Evolutionary conservation across 202 grass and related monocot species (phyloP).

Genomic region (Hordeum pubiflorum): DNA sequence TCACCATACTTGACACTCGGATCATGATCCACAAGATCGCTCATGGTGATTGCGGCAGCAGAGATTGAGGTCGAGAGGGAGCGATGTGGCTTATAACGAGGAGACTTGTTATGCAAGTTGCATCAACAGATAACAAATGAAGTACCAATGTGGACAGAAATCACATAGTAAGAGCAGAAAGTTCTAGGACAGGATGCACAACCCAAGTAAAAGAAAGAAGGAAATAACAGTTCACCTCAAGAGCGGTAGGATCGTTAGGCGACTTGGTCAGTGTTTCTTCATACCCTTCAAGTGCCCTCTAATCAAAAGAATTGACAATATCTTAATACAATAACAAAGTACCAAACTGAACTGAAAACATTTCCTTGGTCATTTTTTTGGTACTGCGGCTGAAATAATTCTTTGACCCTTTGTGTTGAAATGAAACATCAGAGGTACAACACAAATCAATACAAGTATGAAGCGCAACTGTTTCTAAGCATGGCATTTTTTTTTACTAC

Average conservation of each 20-base stretch:
- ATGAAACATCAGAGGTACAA: slow-evolving; percentile 3
- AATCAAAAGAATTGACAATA: slow-evolving; percentile 24
- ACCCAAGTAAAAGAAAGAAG: neutral
- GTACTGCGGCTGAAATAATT: neutral
- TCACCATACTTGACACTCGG: no score
- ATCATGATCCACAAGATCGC: no score
- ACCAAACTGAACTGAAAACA: neutral
- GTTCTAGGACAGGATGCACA: neutral
- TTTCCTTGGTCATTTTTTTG: neutral
- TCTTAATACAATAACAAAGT: slow-evolving; percentile 18
- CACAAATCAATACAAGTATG: neutral
- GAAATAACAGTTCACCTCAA: slow-evolving; percentile 56
- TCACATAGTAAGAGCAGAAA: neutral
- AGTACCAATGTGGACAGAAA: neutral
- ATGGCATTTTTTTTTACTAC: neutral
- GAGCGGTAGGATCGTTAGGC: slow-evolving; percentile 60
- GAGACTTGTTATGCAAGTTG: neutral
- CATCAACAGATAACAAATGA: neutral
- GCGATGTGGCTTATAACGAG: neutral
- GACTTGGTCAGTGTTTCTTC: slow-evolving; percentile 59
- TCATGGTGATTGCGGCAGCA: no score
- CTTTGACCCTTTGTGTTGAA: neutral
- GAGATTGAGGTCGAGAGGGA: neutral
- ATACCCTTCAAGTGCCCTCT: slow-evolving; percentile 60
- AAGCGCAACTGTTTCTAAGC: neutral